Base-by-base conservation (phyloP, 441 rosid species). In the Kokia cookei region DNA sequence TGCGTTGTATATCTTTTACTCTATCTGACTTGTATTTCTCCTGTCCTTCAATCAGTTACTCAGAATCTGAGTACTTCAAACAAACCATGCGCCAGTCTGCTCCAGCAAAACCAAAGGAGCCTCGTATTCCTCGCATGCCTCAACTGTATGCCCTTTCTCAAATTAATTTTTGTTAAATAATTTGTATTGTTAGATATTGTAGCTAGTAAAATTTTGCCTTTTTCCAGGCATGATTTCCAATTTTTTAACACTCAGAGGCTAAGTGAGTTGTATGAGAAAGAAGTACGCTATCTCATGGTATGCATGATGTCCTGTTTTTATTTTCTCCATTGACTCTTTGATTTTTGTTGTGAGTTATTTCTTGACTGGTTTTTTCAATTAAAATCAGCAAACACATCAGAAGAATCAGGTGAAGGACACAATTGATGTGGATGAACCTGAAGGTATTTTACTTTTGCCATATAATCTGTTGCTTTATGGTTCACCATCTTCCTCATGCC, bases 101-200 rank as follows among this genome's bases (percentile, higher is more conserved):
- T 80, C 98, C 94, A 48, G 84, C 96, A 64, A 96, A 96, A 86
- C 97, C 99, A 14, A 92, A 88, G 78, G 99, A 96, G 79, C 99
- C 98, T 75, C 90, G 98, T 73, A 94, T 96, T 82, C 99, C 99
- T 66, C 98, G 99, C 78, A 96, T 94, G 99, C 99, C 98, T 29
- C 98, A 91, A 84, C 74, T 96, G 99, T 96, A 79, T 79, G 92
- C 64, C 57, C 71, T 76, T 80, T 67, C 55, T 73, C 26, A 42
- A 72, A 72, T 19, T 37, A 45, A 22, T 40, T 17, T 2, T 40
- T 40, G 17, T 27, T 68, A 35, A 24, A 11, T 57, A 43, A 14
- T 68, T 60, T 70, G 65, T 51, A 8, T 64, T 68, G 51, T 80
- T 40, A 72, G 45, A 22, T 58, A 35, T 13, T 15, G 26, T 64